Evolutionary conservation across 257 asterid species (phyloP), one percentile per base, ranked within the genome.

Genomic region (Solanum commersonii): DNA sequence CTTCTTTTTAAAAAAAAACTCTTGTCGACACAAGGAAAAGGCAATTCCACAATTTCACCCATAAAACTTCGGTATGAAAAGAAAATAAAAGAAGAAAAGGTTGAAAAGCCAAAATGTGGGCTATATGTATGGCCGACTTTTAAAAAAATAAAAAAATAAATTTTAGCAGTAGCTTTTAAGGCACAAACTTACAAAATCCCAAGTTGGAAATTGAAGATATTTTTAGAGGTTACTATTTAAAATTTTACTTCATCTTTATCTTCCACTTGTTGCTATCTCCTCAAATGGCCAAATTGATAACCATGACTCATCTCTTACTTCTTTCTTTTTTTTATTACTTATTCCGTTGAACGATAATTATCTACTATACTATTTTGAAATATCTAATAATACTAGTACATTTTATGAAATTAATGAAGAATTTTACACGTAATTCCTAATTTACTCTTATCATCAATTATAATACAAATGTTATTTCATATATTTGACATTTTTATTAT

Each of bases 181-280:
- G 44, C 89, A 73, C 76, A 85, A 85, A 73, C 86, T 35, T 83
- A 87, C 90, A 87, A 85, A 88, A 37, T 34, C 25, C 65, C 91
- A 90, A 88, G 89, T 90, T 88, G 59, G 33, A 49, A 15, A 84
- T 23, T 65, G 86, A 82, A 18, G 70, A 49, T 52, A 29, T 11
- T 65, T n/a, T 25, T 65, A 4, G 16, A 10, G 31, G 16, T 65
- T 65, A 65, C 12, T 85, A 72, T 60, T 88, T 77, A 38, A 38
- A 37, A 46, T 40, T 59, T 46, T 73, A 59, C 86, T 37, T 40
- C 88, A 74, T 84, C 86, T 84, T 33, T 84, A 84, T 84, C 88
- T 74, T 73, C 86, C 88, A 68, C 87, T 44, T 71, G 68, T 71
- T 12, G 74, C 13, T 42, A 67, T 83, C 83, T 82, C 86, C 59